Conservation (phyloP, 805 yeast species). For the Huiozyma naganishii region DNA sequence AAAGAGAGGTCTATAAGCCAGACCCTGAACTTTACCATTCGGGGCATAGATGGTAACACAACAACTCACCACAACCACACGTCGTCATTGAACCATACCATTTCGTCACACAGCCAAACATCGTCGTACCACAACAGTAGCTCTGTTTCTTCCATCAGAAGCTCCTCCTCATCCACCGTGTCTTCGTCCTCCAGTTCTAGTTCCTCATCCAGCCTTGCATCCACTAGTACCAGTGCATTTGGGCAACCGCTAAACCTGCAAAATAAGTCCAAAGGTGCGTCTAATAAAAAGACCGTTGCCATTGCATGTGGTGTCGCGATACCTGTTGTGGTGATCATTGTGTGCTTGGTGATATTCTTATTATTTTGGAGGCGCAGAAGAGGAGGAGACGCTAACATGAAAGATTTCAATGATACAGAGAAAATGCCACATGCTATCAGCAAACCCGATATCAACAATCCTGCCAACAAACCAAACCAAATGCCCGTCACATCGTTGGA, state of each 20-base stretch:
- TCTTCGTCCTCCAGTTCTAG: conserved; percentile 20
- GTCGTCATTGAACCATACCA: conserved; percentile 1
- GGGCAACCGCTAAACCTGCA: conserved; percentile 8
- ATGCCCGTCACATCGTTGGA: conserved; percentile 13
- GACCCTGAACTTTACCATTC: conserved; percentile 38
- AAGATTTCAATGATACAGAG: conserved; percentile 24
- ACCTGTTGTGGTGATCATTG: conserved; percentile 47
- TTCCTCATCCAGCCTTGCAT: conserved; percentile 19
- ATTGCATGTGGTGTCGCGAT: conserved; percentile 86
- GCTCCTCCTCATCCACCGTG: conserved; percentile 23
- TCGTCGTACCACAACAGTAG: conserved; percentile 8
- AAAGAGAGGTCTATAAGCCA: conserved; percentile 28
- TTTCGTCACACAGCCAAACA: conserved; percentile 6
- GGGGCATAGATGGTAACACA: conserved; percentile 31
- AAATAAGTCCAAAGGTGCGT: conserved; percentile 13
- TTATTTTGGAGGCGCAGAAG: conserved; percentile 44
- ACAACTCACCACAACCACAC: conserved; percentile 3
- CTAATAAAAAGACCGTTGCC: conserved; percentile 49
- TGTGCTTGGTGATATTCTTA: conserved; percentile 39
- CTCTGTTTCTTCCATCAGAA: conserved; percentile 6
- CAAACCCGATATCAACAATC: conserved; percentile 30
- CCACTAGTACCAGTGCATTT: conserved; percentile 20
- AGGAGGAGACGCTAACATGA: conserved; percentile 23
- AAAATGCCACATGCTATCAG: conserved; percentile 29
- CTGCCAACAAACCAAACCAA: conserved; percentile 27